Base-by-base conservation (phyloP, 1,284 basidiomycete genomes). In the Mycena sp. region DNA sequence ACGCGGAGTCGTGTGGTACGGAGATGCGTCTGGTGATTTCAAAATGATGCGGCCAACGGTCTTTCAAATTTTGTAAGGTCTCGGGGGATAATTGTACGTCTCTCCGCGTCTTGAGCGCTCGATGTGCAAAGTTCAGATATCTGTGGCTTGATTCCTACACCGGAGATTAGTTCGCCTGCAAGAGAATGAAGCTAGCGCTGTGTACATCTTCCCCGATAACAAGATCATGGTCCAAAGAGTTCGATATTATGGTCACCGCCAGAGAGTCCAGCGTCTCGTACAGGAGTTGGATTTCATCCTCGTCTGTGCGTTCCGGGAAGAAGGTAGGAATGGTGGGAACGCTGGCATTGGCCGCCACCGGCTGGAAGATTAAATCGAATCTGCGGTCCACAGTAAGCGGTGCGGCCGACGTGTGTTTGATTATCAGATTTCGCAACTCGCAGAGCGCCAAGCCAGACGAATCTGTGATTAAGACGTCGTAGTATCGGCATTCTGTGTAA, bases 391-490 rank as follows among this genome's bases (percentile, higher is more conserved):
- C 35, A 1, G 35, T 12, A 11, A 25, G 5, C 6, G 48, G 43
- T 4, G 11, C 35, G 12, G 28, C 32, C 14, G 29, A 26, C 21
- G 14, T 32, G 40, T 56, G 44, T 21, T 53, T 56, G 3, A 58
- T 35, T 17, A 25, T 9, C 4, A 63, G 44, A 26, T 58, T 38
- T n/a, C 26, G 49, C 6, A 58, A 23, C n/a, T 63, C 43, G 45
- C 55, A 58, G 21, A 63, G 6, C 2, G 35, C 43, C 14, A 41
- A 10, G 7, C 61, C 61, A 16, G 32, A 28, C 14, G 35, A 41
- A 54, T 63, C 61, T 6, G 46, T 35, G 25, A 63, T 41, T 11
- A 63, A n/a, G 49, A 63, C 30, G 43, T 58, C 32, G 35, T 63
- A 63, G 10, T 11, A 26, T 38, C 45, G 32, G 25, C 26, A 30